phyloP scores from a whole-genome alignment of 345 rosid genomes.

The Moringa oleifera region DNA sequence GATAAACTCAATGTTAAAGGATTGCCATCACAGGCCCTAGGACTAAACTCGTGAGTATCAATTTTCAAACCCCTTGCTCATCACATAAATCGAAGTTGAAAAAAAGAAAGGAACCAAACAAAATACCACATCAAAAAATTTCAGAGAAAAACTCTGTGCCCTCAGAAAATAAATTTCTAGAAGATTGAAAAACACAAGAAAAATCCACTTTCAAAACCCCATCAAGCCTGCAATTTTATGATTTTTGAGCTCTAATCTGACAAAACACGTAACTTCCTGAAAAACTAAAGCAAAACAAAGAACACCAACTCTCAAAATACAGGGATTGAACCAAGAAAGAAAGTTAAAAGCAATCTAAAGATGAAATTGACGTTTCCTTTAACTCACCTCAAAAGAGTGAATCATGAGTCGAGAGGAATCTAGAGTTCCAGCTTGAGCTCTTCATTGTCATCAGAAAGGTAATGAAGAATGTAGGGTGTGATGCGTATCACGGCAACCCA shows the following conservation, averaged over 20 bases:
- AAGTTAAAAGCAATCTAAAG: background rate
- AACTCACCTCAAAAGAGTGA: constrained; percentile 15
- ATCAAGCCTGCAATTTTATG: background rate
- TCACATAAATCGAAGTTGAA: background rate
- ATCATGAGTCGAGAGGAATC: background rate
- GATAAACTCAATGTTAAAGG: too few relatives aligned
- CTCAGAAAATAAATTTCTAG: too few relatives aligned
- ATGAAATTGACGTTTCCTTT: background rate
- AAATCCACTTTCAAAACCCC: background rate
- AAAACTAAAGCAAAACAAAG: background rate
- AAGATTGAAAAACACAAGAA: too few relatives aligned
- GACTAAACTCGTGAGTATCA: too few relatives aligned
- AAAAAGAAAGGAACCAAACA: background rate
- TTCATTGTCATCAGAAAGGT: constrained; percentile 52
- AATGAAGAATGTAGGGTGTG: constrained; percentile 68
- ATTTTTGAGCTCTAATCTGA: background rate
- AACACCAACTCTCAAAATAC: background rate
- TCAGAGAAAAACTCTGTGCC: background rate
- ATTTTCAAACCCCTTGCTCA: too few relatives aligned
- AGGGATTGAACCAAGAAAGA: background rate
- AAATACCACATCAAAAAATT: background rate
- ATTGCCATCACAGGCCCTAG: too few relatives aligned
- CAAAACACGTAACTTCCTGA: background rate
- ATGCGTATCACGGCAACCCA: constrained; percentile 61
- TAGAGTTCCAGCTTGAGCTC: constrained; percentile 79